Conservation (phyloP, 2,329 filamentous ascomycete species). For the Ilyonectria mors-panacis region DNA sequence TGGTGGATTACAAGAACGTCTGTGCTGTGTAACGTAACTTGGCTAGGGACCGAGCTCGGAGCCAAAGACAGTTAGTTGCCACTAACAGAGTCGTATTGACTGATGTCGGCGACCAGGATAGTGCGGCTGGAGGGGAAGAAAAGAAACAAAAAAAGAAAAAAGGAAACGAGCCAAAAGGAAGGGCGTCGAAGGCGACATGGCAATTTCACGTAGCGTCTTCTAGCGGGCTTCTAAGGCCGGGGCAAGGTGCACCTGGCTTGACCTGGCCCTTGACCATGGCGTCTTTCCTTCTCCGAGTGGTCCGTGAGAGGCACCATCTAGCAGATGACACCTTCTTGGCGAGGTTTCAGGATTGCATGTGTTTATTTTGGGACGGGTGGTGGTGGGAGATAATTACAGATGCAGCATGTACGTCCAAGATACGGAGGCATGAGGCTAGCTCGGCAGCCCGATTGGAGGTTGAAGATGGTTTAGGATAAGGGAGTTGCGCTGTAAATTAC, state of each 20-base stretch:
- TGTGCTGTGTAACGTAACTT: conserved; percentile 12
- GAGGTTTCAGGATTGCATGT: conserved; percentile 12
- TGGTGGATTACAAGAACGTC: not conserved
- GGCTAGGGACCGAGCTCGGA: not conserved
- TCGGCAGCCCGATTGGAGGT: not conserved
- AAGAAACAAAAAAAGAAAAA: conserved; percentile 21
- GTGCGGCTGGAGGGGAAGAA: conserved; percentile 26
- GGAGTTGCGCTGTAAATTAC: not conserved
- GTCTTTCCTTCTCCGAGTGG: conserved; percentile 31
- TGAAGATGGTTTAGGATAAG: not conserved
- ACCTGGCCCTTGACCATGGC: conserved; percentile 38
- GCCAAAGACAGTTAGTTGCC: not conserved
- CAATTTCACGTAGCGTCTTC: conserved; percentile 44
- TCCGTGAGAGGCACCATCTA: conserved; percentile 26
- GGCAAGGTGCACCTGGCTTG: conserved; percentile 31
- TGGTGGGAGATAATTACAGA: not conserved
- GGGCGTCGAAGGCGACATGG: not conserved
- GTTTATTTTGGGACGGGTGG: not conserved
- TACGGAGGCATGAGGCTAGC: not conserved
- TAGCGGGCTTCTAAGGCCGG: conserved; percentile 48
- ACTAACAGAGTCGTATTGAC: not conserved
- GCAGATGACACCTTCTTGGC: conserved; percentile 12
- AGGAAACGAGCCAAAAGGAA: conserved; percentile 18
- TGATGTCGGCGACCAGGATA: not conserved
- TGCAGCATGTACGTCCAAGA: not conserved